Evolutionary conservation across 768 basidiomycete genomes (phyloP), one percentile per base, ranked within the genome.

Genomic region (Crassisporium funariophilum): DNA sequence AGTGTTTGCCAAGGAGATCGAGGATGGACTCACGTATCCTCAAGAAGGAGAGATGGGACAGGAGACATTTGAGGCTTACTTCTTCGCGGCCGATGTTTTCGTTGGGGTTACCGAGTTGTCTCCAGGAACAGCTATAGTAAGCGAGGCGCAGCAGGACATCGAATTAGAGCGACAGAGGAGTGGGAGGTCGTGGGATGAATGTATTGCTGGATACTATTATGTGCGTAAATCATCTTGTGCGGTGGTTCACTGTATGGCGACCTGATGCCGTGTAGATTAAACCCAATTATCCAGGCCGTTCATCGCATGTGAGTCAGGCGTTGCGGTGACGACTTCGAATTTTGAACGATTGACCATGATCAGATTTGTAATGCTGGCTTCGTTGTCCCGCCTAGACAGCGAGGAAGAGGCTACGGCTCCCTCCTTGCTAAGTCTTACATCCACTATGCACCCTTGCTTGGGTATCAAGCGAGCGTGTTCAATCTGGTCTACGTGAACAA

Each of bases 311-410:
- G 60, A 72, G 89, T 80, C n/a, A 39, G 21, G 29, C 46, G 34
- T 35, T 27, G 29, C 17, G 29, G 40, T 47, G 44, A 49, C 48
- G 41, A 44, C 11, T 36, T 15, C 23, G 24, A 9, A 15, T 16
- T 16, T 35, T 39, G 10, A 33, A 42, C 21, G 29, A 29, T 29
- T 40, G 24, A 11, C 3, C 29, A 3, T 31, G 3, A 31, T 11
- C 54, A 91, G 86, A 88, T 88, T 50, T 92, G 91, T 68, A 97
- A 95, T 57, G 92, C 80, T 4, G 94, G 94, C 2, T 97, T 97
- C 67, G 73, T 95, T 25, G 84, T 94, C 5, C 81, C 86, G 16
- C 73, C 78, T 4, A 57, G 58, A 0, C 80, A 83, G 23, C 77
- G 91, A 19, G 82, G 82, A 2, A 67, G 72, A 25, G 83, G 86